A percentile compares a stretch with the other conserved stretches of the same genome.
Evolutionary conservation across 2,329 filamentous ascomycete species (phyloP).

Genomic region (Ceratocystis diversiconidia): DNA sequence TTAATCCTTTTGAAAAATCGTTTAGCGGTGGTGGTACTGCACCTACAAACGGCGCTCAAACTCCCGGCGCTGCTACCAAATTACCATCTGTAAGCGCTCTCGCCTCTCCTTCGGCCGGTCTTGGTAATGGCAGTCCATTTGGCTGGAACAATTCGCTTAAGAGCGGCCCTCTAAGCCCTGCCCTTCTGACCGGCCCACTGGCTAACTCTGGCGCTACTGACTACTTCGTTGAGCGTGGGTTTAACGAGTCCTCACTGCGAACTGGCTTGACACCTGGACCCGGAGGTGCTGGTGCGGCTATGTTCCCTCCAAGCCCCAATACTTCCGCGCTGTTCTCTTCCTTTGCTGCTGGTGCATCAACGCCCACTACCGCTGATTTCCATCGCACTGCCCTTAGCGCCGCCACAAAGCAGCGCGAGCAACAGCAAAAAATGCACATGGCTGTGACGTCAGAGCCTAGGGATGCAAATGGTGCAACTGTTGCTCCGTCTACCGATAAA

Average conservation of each 20-base stretch:
- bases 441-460: conserved; percentile 16
- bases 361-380: conserved; percentile 83
- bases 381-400: conserved; percentile 82
- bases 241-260: conserved; percentile 88
- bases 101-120: conserved; percentile 64
- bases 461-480: neutral
- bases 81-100: conserved; percentile 81
- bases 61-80: conserved; percentile 62
- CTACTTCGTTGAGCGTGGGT: conserved; percentile 79
- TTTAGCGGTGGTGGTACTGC: conserved; percentile 46
- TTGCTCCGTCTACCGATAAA: conserved; percentile 37
- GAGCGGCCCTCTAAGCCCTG: conserved; percentile 85
- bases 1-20: conserved; percentile 93
- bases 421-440: conserved; percentile 28
- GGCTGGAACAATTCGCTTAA: conserved; percentile 53
- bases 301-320: conserved; percentile 87
- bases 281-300: conserved; percentile 56
- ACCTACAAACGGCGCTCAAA: conserved; percentile 33
- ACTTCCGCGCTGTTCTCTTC: conserved; percentile 62
- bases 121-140: conserved; percentile 15
- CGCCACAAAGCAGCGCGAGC: conserved; percentile 44
- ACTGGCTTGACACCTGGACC: conserved; percentile 88
- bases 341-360: conserved; percentile 66
- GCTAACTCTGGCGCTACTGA: conserved; percentile 65
- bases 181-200: conserved; percentile 87